Base-by-base conservation (phyloP, 805 yeast species). In the Metschnikowia dekortorum region DNA sequence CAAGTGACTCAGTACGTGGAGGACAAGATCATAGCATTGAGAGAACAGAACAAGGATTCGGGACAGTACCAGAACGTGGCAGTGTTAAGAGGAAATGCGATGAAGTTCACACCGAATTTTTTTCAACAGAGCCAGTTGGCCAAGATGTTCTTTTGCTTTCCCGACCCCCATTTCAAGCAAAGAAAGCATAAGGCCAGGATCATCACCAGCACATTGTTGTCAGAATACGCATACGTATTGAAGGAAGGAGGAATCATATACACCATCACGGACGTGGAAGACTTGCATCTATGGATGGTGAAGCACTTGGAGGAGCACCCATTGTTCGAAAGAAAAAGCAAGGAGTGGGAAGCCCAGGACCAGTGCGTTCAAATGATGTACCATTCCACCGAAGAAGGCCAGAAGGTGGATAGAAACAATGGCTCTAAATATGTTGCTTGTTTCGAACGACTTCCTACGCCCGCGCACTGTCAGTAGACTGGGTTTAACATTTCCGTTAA, bases 111-210 rank as follows among this genome's bases (percentile, higher is more conserved):
- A 54, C 98, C 99, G 22, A 94, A 94, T 67, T 94, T 94, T 67
- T 94, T 94, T 71, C 74, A 77, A 51, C 85, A 85, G 67, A 83
- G 83, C 6, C 97, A 90, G 65, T 72, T 91, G 46, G 81, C 85
- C 33, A 94, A 92, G 74, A 88, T 94, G 80, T 94, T 94, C 72
- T 94, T 94, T 74, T 94, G 99, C 68, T 94, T 94, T 79, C 99
- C 99, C n/a, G 99, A 94, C 69, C 99, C 99, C 7, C 99, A 94
- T 68, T 94, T 94, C 76, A 94, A 94, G 67, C 96, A 89, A 69
- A 79, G 98, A 64, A 94, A 94, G 66, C 99, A 94, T 71, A 94
- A 94, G 76, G 97, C 97, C 6, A 80, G 99, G 73, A 94, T 94
- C 63, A 81, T 94, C 57, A 91, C 99, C 48, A 85, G 83, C 57